A percentile compares a stretch with the other conserved stretches of the same genome.
These are phyloP conservation scores for Phytophthora sp. DNA, from an alignment of 352 stramenopile species.

Conservation along the genomic window DNA sequence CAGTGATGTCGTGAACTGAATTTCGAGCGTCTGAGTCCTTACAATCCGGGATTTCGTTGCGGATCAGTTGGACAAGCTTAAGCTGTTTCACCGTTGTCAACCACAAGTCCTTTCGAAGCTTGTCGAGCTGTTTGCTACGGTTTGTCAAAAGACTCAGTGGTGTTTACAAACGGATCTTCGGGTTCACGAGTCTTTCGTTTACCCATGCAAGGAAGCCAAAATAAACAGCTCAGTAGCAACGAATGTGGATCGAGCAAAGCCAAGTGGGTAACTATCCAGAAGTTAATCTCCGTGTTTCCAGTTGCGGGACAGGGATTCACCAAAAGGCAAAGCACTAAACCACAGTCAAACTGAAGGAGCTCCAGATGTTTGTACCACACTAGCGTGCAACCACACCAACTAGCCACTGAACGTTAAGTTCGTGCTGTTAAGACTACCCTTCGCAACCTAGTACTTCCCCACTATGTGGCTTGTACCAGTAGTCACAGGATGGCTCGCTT, in stretches of 20 bases:
- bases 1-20: too few species aligned
- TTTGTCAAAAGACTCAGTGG: conserved; percentile 5
- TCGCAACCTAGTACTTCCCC: too few species aligned
- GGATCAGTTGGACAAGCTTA: too few species aligned
- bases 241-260: conserved; percentile 11
- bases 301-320: background rate
- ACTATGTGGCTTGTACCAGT: too few species aligned
- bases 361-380: conserved; percentile 7
- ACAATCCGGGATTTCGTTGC: too few species aligned
- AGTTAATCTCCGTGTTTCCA: conserved; percentile 12
- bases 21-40: too few species aligned
- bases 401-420: too few species aligned
- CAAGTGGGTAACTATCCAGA: too few species aligned
- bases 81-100: conserved; percentile 12
- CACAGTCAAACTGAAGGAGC: conserved; percentile 1
- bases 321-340: conserved; percentile 3
- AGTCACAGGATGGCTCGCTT: too few species aligned
- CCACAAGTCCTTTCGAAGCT: conserved; percentile 12
- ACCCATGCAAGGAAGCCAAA: conserved; percentile 7
- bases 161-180: too few species aligned
- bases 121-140: conserved; percentile 1
- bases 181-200: conserved; percentile 14
- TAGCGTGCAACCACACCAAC: too few species aligned
- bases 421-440: too few species aligned
- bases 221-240: conserved; percentile 13